These are phyloP conservation scores for Dendrobium huoshanense DNA, from an alignment of 106 monocot genomes.

Conservation along the genomic window DNA sequence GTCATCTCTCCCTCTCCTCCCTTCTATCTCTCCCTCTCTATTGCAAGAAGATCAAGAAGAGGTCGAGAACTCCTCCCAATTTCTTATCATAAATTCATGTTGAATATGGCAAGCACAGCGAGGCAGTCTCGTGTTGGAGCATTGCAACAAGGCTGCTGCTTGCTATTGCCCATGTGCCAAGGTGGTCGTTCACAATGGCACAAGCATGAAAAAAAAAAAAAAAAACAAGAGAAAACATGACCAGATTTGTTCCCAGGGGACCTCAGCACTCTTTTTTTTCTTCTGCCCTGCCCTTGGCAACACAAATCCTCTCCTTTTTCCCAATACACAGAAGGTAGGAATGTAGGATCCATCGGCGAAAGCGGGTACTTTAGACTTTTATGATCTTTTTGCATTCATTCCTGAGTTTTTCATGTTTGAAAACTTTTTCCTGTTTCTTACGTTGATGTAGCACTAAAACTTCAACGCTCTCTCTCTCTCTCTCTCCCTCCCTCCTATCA, in stretches of 20 bases:
- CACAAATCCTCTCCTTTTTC: background rate
- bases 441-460: background rate
- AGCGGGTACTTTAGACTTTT: background rate
- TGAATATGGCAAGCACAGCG: background rate
- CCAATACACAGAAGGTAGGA: background rate
- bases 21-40: too few species aligned
- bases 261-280: background rate
- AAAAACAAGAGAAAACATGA: background rate
- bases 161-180: background rate
- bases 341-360: background rate
- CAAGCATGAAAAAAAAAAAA: background rate
- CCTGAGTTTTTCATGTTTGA: background rate
- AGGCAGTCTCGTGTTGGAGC: background rate
- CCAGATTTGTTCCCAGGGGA: background rate
- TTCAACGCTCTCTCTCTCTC: background rate
- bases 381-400: background rate
- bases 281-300: background rate
- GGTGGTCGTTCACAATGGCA: background rate
- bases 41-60: too few species aligned
- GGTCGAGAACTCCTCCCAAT: too few species aligned
- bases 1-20: too few species aligned
- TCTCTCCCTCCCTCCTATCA: too few species aligned
- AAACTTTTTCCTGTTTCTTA: background rate
- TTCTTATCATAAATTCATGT: background rate
- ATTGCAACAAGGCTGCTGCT: too few species aligned